Evolutionary conservation across 1,284 basidiomycete species (phyloP), one percentile per base, ranked within the genome.

Genomic region (Irpex lacteus): DNA sequence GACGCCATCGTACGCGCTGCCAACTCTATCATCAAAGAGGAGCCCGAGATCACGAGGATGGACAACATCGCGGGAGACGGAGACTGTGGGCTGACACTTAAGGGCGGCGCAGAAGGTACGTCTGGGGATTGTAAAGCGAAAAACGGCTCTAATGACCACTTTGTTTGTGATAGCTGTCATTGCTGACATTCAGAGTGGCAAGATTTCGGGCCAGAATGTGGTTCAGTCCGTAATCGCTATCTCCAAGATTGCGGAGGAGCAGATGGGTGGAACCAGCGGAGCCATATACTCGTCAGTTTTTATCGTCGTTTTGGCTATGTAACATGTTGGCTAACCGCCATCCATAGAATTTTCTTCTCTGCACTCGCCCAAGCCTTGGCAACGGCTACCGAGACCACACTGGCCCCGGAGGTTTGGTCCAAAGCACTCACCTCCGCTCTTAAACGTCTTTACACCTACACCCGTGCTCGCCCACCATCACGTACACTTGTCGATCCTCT

Each of bases 191-290:
- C 70, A 78, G 11, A 73, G 78, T 50, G 82, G 82, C 2, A 80
- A 76, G 26, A 83, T 95, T 61, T 77, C 77, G 19, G 87, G 87
- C 9, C 72, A 80, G 19, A 86, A 95, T 70, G 81, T 94, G 52
- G 82, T 91, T 44, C 79, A 80, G 53, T 81, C 84, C 56, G 79
- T 94, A 63, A 85, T 93, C 47, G 79, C 81, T 4, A 86, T 96
- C 63, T 86, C 94, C 1, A 83, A 87, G 67, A 85, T 90, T 26
- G 89, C 89, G 3, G 94, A 96, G 76, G 88, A 92, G 69, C 82
- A 85, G 60, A 98, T 98, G 95, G 96, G 94, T 37, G 96, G 96
- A 18, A 98, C 95, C 4, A 92, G 89, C 66, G 96, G 95, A 5
- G 96, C 95, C 1, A 77, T 98, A 34, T 98, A 96, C 75, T 94